These are phyloP conservation scores for Dalbergia oliveri DNA, from an alignment of 306 rosid genomes.

Conservation along the genomic window DNA sequence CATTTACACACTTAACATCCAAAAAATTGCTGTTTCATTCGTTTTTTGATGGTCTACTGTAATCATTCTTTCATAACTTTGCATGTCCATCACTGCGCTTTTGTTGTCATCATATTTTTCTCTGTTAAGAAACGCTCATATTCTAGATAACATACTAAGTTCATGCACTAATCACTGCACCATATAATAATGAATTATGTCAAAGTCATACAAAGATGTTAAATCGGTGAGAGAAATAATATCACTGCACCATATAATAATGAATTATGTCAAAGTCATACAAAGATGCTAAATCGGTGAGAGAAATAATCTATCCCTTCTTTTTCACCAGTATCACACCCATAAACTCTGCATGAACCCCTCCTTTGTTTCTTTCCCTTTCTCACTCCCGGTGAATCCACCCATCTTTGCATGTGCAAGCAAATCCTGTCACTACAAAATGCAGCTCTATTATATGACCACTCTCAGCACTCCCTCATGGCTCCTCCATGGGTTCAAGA, in stretches of 20 bases:
- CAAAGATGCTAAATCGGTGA: conserved; percentile 41
- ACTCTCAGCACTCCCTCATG: conserved; percentile 56
- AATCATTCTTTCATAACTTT: neutral
- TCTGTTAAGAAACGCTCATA: conserved; percentile 2
- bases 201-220: conserved; percentile 48
- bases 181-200: conserved; percentile 32
- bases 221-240: conserved; percentile 8
- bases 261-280: conserved; percentile 35
- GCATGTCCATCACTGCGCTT: neutral
- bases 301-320: conserved; percentile 18
- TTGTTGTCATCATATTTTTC: neutral
- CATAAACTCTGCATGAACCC: conserved; percentile 39
- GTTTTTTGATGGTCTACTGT: no score
- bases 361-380: conserved; percentile 41
- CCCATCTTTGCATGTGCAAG: conserved; percentile 71
- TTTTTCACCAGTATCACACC: conserved; percentile 56
- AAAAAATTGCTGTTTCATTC: no score
- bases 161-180: conserved; percentile 39
- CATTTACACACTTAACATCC: no score
- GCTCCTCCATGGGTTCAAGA: conserved; percentile 88
- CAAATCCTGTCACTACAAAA: conserved; percentile 65
- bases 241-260: conserved; percentile 16
- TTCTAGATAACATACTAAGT: neutral
- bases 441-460: conserved; percentile 49
- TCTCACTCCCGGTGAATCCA: neutral